Evolutionary conservation across 2,329 filamentous ascomycete species (phyloP).

Genomic region (Fusarium sp.): DNA sequence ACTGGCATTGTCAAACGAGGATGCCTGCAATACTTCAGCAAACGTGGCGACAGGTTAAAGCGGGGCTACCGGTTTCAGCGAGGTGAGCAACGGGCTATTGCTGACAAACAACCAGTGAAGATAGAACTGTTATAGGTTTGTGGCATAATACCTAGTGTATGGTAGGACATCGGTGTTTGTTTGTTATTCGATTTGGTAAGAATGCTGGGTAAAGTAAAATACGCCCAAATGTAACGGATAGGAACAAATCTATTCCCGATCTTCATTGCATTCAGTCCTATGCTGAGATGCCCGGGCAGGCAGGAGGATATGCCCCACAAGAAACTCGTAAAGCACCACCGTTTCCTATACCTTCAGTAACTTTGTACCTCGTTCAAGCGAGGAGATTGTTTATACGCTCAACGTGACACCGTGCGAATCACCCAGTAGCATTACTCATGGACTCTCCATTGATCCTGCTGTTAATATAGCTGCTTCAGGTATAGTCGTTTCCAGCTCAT

Average conservation of each 20-base stretch:
- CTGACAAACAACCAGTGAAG: background rate
- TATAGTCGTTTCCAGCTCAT: background rate
- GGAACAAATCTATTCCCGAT: background rate
- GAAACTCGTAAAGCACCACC: no score
- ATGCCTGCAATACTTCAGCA: background rate
- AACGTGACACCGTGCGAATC: background rate
- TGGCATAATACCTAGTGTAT: background rate
- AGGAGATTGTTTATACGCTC: no score
- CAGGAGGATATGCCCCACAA: no score
- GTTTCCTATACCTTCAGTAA: no score
- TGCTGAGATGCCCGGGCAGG: background rate
- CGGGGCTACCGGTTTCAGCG: background rate
- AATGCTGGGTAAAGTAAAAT: background rate
- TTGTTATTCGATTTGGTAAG: background rate
- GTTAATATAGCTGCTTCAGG: background rate
- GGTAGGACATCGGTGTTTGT: background rate
- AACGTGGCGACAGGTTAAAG: background rate
- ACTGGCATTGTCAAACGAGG: background rate
- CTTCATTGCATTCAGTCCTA: background rate
- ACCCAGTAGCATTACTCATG: background rate
- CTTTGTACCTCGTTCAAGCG: no score
- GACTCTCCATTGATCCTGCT: background rate
- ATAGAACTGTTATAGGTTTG: background rate
- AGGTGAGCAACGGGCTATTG: background rate
- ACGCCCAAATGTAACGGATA: rapidly evolving